Evolutionary conservation across 1,139 yeast species (phyloP), one percentile per base, ranked within the genome.

Genomic region (Taphrina wiesneri): DNA sequence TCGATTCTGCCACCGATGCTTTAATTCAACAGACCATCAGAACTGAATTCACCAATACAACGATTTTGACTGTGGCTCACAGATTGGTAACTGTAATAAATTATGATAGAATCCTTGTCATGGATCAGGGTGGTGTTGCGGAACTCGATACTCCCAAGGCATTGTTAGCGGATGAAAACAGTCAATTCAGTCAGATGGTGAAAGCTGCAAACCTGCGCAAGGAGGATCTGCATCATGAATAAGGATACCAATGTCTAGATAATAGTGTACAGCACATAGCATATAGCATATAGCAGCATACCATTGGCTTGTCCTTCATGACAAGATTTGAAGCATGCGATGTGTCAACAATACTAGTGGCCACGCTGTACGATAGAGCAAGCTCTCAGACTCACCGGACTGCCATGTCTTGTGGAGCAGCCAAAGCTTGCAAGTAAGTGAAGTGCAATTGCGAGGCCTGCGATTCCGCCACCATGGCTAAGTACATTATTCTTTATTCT

Each of bases 31-130:
- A 77, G 4, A 85, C 90, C 30, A 86, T 88, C 69, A 78, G 80
- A 9, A 77, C 76, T 15, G 91, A 87, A 73, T 88, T 88, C 73
- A 73, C 77, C 7, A 76, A 83, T 59, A 86, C 92, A 74, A 88
- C 95, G 0, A 85, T 87, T 64, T 77, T 88, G 72, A 87, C 92
- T 73, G 87, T 88, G 76, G 95, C 96, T 3, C 96, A 88, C 74
- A 83, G 96, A 67, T 80, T 90, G 66, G 90, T 90, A 71, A 90
- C 96, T 0, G 89, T 90, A 59, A 78, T 88, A 81, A 93, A 88
- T 71, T 85, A 88, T 72, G 96, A 90, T 72, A 81, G 82, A 67
- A 87, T 90, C 56, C 77, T 87, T 54, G 87, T 87, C 1, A 78
- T 90, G 68, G 92, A 87, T 56, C 78, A 80, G 39, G 96, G 96